A percentile compares a stretch with the other conserved stretches of the same genome.
Conservation (phyloP, 164 flowering plant genomes). For the Aristolochia contorta region DNA sequence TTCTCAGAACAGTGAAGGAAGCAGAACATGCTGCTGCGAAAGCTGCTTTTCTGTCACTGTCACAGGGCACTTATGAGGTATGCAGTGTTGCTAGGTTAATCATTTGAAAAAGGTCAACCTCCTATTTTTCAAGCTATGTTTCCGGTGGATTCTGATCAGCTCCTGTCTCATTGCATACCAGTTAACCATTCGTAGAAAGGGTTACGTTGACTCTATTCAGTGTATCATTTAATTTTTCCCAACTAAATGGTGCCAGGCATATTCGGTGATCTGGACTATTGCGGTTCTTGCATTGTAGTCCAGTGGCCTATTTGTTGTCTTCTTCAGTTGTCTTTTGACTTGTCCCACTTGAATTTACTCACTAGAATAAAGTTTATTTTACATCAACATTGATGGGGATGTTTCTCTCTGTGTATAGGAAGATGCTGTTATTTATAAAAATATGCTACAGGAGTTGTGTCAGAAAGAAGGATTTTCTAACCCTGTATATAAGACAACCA, state of each 20-base stretch:
- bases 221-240: not conserved
- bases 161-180: no score
- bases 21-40: constrained; percentile 78
- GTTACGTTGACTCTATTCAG: not conserved
- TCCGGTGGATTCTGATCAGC: no score
- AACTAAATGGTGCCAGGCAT: not conserved
- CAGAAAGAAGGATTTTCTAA: constrained; percentile 34
- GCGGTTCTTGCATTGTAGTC: not conserved
- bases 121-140: not conserved
- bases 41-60: constrained; percentile 47
- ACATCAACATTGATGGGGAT: not conserved
- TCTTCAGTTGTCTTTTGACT: not conserved
- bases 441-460: constrained; percentile 45
- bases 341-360: not conserved
- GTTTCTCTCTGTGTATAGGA: constrained; percentile 22
- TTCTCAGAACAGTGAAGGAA: constrained; percentile 43
- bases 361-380: not conserved
- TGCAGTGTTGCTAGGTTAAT: constrained; percentile 8
- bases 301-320: not conserved
- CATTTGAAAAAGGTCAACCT: not conserved
- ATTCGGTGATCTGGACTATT: not conserved
- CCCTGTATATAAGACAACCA: constrained; percentile 38
- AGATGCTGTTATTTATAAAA: constrained; percentile 34
- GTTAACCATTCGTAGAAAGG: no score
- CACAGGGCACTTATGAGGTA: constrained; percentile 32